A percentile compares a stretch with the other conserved stretches of the same genome.
phyloP scores from a whole-genome alignment of 2,329 filamentous ascomycete species.

The Penicillium olsonii region DNA sequence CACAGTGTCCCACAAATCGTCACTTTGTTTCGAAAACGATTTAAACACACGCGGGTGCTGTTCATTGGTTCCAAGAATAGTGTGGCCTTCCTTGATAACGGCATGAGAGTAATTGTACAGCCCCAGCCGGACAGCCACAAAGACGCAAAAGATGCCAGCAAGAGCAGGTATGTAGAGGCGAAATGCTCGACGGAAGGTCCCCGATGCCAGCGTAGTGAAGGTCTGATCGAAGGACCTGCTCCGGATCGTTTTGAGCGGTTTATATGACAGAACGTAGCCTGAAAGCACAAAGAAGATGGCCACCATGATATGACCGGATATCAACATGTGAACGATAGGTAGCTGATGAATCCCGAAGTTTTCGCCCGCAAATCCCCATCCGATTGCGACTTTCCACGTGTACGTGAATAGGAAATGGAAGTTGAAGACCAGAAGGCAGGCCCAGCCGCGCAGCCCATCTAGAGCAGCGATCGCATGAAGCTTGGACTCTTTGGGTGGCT shows the following conservation, averaged over 20 bases:
- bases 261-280: constrained; percentile 50
- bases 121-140: constrained; percentile 46
- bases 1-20: constrained; percentile 39
- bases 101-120: constrained; percentile 40
- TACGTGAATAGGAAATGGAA: constrained; percentile 50
- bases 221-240: constrained; percentile 41
- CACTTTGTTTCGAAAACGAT: constrained; percentile 36
- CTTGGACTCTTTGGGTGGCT: constrained; percentile 28
- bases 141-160: constrained; percentile 42
- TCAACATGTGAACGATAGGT: constrained; percentile 45
- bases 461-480: constrained; percentile 43
- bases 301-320: constrained; percentile 51
- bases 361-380: constrained; percentile 43
- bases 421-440: constrained; percentile 48
- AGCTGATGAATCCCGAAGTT: constrained; percentile 45
- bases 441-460: constrained; percentile 47
- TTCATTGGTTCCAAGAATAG: constrained; percentile 44
- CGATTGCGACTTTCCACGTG: constrained; percentile 43
- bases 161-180: constrained; percentile 47
- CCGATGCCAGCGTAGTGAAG: constrained; percentile 43
- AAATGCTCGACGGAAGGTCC: constrained; percentile 46
- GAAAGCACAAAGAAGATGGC: constrained; percentile 52
- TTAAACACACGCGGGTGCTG: constrained; percentile 44
- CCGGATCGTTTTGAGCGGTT: constrained; percentile 43
- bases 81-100: constrained; percentile 39